Percentiles rank a stretch among this genome's conserved stretches.
Evolutionary conservation across 2,329 filamentous ascomycete genomes (phyloP).

Genomic region (Ceratocystis variospora): DNA sequence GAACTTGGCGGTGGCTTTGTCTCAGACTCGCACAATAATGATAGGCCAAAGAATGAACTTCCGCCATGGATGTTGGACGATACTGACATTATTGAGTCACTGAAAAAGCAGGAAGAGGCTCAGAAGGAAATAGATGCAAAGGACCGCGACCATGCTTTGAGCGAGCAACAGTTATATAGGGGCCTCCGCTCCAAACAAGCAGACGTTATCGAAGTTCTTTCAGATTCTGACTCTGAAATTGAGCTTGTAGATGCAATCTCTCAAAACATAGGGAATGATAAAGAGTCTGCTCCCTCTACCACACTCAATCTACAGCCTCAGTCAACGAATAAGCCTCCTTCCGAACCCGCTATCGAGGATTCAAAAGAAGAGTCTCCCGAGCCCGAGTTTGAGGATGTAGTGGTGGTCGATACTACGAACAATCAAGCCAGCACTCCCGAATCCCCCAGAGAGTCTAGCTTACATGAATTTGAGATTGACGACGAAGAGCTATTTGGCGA

Average conservation of each 20-base stretch:
- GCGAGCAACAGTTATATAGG: slow-evolving; percentile 32
- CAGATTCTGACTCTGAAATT: slow-evolving; percentile 40
- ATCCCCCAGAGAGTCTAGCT: slow-evolving; percentile 18
- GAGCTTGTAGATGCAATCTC: slow-evolving; percentile 37
- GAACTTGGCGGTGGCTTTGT: slow-evolving; percentile 15
- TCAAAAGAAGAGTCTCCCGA: slow-evolving; percentile 10
- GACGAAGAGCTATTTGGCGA: slow-evolving; percentile 35
- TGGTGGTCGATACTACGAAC: background rate
- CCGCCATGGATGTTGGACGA: slow-evolving; percentile 62
- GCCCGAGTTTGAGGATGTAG: slow-evolving; percentile 13
- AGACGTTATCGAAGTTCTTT: slow-evolving; percentile 48
- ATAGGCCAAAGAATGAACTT: slow-evolving; percentile 41
- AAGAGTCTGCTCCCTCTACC: background rate
- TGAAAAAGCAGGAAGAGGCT: slow-evolving; percentile 43
- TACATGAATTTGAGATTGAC: slow-evolving; percentile 27
- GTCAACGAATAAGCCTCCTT: background rate
- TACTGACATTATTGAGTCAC: slow-evolving; percentile 50
- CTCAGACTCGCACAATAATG: slow-evolving; percentile 23
- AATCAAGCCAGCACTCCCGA: background rate
- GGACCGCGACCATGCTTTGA: slow-evolving; percentile 42
- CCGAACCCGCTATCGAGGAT: background rate
- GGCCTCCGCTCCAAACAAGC: slow-evolving; percentile 28
- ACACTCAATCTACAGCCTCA: background rate
- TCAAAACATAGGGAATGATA: background rate
- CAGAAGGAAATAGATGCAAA: slow-evolving; percentile 51